Percentiles rank a stretch among this genome's conserved stretches.
Conservation (phyloP, 164 flowering plant species). For the Akebia trifoliata region DNA sequence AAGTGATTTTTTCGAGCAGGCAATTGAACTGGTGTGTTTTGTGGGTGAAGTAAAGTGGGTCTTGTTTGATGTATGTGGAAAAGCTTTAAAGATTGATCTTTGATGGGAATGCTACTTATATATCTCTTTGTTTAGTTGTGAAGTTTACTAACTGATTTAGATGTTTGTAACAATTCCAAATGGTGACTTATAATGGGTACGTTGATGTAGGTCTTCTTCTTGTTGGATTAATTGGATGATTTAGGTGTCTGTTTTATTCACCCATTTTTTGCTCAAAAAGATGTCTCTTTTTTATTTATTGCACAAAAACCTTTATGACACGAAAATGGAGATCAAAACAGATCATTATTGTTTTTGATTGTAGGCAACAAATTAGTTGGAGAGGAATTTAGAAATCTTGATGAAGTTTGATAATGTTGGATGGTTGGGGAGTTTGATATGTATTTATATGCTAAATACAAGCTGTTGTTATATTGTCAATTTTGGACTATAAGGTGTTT, state of each 20-base stretch:
- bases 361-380: background rate
- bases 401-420: background rate
- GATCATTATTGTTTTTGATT: background rate
- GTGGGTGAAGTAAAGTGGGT: background rate
- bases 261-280: background rate
- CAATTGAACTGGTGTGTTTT: background rate
- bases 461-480: too few relatives aligned
- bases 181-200: background rate
- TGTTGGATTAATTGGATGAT: background rate
- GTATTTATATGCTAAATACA: background rate
- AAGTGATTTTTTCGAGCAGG: background rate
- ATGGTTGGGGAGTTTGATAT: too few relatives aligned
- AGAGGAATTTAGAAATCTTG: background rate
- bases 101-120: background rate
- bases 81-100: background rate
- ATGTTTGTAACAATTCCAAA: background rate
- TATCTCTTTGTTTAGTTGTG: background rate
- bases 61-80: background rate
- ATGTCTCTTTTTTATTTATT: background rate
- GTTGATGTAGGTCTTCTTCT: background rate
- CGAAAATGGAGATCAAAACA: too few relatives aligned
- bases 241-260: background rate
- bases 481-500: too few relatives aligned
- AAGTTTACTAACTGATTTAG: background rate
- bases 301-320: background rate